Conservation (phyloP, 768 basidiomycete genomes). For the Psilocybe cubensis region DNA sequence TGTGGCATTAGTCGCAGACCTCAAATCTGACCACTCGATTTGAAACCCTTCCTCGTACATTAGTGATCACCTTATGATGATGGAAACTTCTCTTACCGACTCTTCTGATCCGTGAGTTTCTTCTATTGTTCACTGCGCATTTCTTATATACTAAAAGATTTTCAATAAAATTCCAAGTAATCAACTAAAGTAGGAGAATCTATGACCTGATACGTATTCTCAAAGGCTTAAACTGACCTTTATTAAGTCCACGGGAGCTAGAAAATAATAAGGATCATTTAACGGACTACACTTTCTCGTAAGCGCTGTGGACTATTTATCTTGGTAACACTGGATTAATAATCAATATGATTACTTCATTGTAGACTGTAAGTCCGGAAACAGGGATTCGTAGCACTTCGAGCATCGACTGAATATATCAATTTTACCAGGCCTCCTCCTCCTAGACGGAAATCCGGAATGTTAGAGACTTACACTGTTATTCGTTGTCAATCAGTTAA, state of each 20-base stretch:
- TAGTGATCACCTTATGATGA: conserved; percentile 1
- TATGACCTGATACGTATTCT: background rate
- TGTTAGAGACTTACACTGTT: conserved; percentile 1
- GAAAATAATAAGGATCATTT: background rate
- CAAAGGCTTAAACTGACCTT: background rate
- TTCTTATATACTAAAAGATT: too few relatives aligned
- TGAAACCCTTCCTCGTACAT: background rate
- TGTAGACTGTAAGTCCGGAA: conserved; percentile 8
- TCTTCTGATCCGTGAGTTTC: conserved; percentile 14
- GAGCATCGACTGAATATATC: background rate
- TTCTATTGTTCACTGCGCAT: background rate
- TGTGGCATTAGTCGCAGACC: background rate
- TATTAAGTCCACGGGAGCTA: background rate
- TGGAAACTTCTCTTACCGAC: background rate
- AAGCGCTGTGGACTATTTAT: background rate
- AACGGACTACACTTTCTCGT: background rate
- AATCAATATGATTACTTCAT: background rate
- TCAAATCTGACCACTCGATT: background rate
- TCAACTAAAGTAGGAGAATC: background rate
- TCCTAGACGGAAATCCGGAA: conserved; percentile 14
- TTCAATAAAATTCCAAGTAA: background rate
- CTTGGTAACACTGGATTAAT: background rate
- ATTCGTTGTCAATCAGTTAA: background rate
- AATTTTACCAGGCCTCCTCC: conserved; percentile 10
- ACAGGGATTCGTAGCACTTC: too few relatives aligned